Base-by-base conservation (phyloP, 208 protist genomes). In the Leishmania tropica region DNA sequence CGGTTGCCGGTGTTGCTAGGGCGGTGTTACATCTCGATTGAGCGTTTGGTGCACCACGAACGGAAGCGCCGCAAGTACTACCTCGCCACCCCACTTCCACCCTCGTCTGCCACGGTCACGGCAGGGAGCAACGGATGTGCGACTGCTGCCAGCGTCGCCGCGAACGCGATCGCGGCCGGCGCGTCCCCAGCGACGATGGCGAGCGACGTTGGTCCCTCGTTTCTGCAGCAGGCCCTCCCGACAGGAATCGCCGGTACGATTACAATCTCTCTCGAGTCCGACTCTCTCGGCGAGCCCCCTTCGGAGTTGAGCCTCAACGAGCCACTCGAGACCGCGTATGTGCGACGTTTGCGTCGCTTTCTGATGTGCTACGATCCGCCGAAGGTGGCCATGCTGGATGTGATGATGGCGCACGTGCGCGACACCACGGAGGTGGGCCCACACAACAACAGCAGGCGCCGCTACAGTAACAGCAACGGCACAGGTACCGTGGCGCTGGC, bases 1-100 rank as follows among this genome's bases (percentile, higher is more conserved):
- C 31, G 60, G 31, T 10, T 51, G n/a, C 62, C 75, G 37, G 67
- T 76, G 37, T 78, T 97, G 31, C 70, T 97, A 48, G 95, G 92
- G 21, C 85, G 84, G 24, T 96, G 92, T 81, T 93, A 87, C 76
- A 62, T 97, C 6, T 88, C 93, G 3, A 87, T 96, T 48, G 84
- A 89, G 58, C 90, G 90, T 24, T 84, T 96, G 65, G 84, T 92
- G 64, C 85, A 93, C 56, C 83, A 89, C 8, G 70, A 86, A 75
- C 77, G 81, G n/a, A 89, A 90, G 73, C 83, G 64, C 24, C 83
- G 88, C 35, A 84, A 83, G 8, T 92, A 90, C 81, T 68, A 79
- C 67, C 79, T 95, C 10, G 85, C 77, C 56, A 87, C 91, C 28
- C 75, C 83, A 40, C 79, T 84, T 1, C 75, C 68, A 24, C 48